Evolutionary conservation across 306 rosid genomes (phyloP).

Genomic region (Glycine tomentella): DNA sequence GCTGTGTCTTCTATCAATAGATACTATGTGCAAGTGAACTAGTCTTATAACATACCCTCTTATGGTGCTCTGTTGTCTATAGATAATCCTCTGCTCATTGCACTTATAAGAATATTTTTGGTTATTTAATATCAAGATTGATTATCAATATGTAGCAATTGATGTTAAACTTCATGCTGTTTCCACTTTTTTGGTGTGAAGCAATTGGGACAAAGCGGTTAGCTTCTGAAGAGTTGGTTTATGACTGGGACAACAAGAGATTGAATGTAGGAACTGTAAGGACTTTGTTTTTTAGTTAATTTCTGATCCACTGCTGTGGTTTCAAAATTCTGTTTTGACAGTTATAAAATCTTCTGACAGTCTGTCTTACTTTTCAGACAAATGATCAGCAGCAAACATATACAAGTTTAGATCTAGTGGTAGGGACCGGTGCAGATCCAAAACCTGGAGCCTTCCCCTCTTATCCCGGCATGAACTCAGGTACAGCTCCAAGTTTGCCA

Average conservation of each 20-base stretch:
- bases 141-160: constrained; percentile 27
- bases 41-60: not conserved
- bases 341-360: not conserved
- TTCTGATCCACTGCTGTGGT: constrained; percentile 23
- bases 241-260: constrained; percentile 91
- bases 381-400: constrained; percentile 61
- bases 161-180: constrained; percentile 40
- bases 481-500: constrained; percentile 61
- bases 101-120: constrained; percentile 15
- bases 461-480: constrained; percentile 55
- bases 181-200: constrained; percentile 51
- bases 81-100: constrained; percentile 19
- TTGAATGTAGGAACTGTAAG: constrained; percentile 88
- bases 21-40: constrained; percentile 31
- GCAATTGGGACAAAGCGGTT: constrained; percentile 90
- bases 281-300: constrained; percentile 26
- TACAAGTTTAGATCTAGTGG: constrained; percentile 62
- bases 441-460: constrained; percentile 56
- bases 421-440: constrained; percentile 62
- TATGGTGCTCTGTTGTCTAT: constrained; percentile 14
- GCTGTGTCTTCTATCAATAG: constrained; percentile 16
- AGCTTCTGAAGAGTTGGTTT: constrained; percentile 88
- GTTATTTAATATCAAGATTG: constrained; percentile 32
- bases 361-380: constrained; percentile 55
- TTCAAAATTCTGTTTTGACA: constrained; percentile 17